Evolutionary conservation across 2,329 filamentous ascomycete species (phyloP).

Genomic region (Fusarium nygamai): DNA sequence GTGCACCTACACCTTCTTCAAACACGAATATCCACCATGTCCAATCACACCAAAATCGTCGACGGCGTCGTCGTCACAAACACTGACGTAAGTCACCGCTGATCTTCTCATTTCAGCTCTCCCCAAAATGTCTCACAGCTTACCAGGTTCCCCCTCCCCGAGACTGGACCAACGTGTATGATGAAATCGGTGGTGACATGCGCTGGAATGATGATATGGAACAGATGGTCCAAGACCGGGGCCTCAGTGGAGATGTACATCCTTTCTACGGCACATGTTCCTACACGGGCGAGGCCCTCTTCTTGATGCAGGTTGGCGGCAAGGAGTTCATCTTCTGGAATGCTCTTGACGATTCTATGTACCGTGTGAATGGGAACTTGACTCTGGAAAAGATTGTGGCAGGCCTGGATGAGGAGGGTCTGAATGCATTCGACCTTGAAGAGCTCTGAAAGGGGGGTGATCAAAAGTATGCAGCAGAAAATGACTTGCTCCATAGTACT

Average conservation of each 20-base stretch:
- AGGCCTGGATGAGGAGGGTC: neutral
- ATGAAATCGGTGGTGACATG: neutral
- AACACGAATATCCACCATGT: rapidly evolving
- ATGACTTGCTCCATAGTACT: neutral
- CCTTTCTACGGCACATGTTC: neutral
- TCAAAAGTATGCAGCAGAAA: neutral
- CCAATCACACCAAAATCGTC: neutral
- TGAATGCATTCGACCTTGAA: neutral
- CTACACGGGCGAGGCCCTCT: neutral
- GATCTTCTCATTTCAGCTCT: rapidly evolving
- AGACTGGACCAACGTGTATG: neutral
- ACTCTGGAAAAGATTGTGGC: neutral
- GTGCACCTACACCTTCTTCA: too few species aligned
- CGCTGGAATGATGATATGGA: neutral
- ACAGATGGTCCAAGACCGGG: neutral
- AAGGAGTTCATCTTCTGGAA: neutral
- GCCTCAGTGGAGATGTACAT: neutral
- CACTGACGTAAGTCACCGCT: neutral
- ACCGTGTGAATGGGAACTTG: neutral
- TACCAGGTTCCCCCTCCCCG: neutral
- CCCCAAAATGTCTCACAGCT: neutral
- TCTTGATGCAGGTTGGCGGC: neutral
- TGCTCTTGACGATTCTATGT: neutral
- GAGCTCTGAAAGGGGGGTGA: neutral
- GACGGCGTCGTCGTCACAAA: neutral